phyloP scores from a whole-genome alignment of 371 early-diverging fungal genomes.

The Mucor ambiguus region DNA sequence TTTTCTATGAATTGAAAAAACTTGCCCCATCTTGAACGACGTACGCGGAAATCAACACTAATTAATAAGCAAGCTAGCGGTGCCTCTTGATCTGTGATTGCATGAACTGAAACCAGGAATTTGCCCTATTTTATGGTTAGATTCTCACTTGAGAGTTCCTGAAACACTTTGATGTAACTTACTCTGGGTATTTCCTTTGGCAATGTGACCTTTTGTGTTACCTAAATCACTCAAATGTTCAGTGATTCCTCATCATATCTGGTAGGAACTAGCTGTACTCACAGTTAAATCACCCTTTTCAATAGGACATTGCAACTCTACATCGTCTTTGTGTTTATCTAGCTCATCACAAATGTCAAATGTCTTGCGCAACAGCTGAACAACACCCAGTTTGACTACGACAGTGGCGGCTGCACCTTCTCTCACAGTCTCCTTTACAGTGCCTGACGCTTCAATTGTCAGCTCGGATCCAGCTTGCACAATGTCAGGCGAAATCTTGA shows the following conservation, averaged over 20 bases:
- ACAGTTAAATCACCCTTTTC: slow-evolving; percentile 15
- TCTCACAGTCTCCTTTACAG: background rate
- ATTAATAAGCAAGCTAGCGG: slow-evolving; percentile 13
- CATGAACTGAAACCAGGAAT: slow-evolving; percentile 13
- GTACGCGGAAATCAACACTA: slow-evolving; percentile 11
- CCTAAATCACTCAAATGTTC: slow-evolving; percentile 5
- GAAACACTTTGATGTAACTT: slow-evolving; percentile 13
- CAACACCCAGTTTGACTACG: slow-evolving; percentile 20
- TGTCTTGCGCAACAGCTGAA: slow-evolving; percentile 12
- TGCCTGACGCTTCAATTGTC: slow-evolving; percentile 17
- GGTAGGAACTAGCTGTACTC: background rate
- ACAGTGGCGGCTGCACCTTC: slow-evolving; percentile 17
- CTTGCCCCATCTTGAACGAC: slow-evolving; percentile 1
- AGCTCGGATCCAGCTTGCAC: slow-evolving; percentile 19
- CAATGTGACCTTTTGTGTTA: slow-evolving; percentile 23
- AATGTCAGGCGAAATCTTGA: slow-evolving; percentile 15
- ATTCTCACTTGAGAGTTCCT: background rate
- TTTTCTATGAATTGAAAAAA: background rate
- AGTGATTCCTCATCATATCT: background rate
- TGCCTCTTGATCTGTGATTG: background rate
- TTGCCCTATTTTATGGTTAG: slow-evolving; percentile 6
- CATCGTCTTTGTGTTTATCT: slow-evolving; percentile 18
- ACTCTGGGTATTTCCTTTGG: slow-evolving; percentile 31
- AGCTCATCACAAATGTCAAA: slow-evolving; percentile 27
- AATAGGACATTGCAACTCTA: slow-evolving; percentile 26